Base-by-base conservation (phyloP, 1,284 basidiomycete species). In the Trichosporon ovoides region DNA sequence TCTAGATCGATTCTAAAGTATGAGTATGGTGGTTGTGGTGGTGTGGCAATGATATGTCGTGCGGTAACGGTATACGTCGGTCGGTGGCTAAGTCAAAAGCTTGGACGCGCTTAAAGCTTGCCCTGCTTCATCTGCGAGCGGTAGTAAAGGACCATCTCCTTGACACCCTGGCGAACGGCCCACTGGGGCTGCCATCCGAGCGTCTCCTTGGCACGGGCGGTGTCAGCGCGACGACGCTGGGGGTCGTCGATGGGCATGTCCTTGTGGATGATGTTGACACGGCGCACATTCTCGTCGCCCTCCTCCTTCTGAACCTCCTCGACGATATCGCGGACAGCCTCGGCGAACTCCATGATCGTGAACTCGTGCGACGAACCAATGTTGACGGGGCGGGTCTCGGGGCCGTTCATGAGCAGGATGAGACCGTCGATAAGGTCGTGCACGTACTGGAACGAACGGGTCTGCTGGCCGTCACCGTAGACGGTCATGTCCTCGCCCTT, bases 401-500 rank as follows among this genome's bases (percentile, higher is more conserved):
- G 79, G 43, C 89, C 91, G 82, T 92, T 94, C 91, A 95, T 95
- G 68, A 94, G 82, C 46, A 87, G 85, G 76, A 94, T 94, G 58
- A 95, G 80, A 59, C 78, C 78, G 65, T 82, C 80, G 58, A 83
- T 74, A 38, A 83, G 72, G 68, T 83, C 82, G 71, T 81, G 80
- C 19, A 81, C 74, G 73, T 93, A 96, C 80, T 93, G 91, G 85
- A 98, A 96, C 18, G 93, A 97, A 58, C 95, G 87, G 19, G 95
- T 98, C 79, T 97, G 93, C 50, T 81, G 85, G 60, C 95, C 95
- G 72, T 98, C 95, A 53, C 95, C 95, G 78, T 97, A 98, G 50
- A 98, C 88, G 52, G 93, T 96, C 82, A 98, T 86, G 76, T 96
- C 89, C 79, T 98, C 87, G 53, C 92, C 93, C 68, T 88, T 88